phyloP scores from a whole-genome alignment of 1,284 basidiomycete genomes.

The Chiua sp. region DNA sequence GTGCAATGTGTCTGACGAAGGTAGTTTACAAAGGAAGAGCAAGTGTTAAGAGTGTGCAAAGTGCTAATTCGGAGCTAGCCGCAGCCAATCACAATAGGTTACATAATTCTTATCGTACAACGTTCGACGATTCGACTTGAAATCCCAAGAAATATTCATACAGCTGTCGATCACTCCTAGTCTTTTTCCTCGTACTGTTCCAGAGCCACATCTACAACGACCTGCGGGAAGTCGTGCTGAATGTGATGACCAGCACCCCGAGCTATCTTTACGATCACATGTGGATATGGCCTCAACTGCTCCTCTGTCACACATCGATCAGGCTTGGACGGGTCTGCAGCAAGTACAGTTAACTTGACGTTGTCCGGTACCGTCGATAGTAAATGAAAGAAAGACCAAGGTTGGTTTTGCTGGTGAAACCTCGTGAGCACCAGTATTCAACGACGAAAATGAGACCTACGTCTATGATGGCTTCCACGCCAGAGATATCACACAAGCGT shows the following conservation, averaged over 20 bases:
- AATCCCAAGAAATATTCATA: not conserved
- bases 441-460: conserved; percentile 5
- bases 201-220: conserved; percentile 16
- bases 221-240: conserved; percentile 10
- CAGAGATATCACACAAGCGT: conserved; percentile 10
- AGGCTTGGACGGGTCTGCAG: conserved; percentile 21
- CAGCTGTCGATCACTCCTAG: not conserved
- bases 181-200: not conserved
- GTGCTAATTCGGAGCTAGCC: too few species aligned
- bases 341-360: conserved; percentile 16
- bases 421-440: not conserved
- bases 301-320: conserved; percentile 7
- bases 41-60: too few species aligned
- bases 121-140: too few species aligned
- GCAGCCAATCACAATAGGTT: too few species aligned
- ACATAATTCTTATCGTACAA: too few species aligned
- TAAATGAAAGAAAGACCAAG: conserved; percentile 19
- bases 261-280: conserved; percentile 14
- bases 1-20: too few species aligned
- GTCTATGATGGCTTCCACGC: conserved; percentile 9
- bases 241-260: conserved; percentile 19
- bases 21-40: too few species aligned
- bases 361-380: conserved; percentile 14
- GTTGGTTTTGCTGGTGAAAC: conserved; percentile 20
- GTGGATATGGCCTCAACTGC: conserved; percentile 11